Base-by-base conservation (phyloP, 768 basidiomycete genomes). In the Amanita phalloides region DNA sequence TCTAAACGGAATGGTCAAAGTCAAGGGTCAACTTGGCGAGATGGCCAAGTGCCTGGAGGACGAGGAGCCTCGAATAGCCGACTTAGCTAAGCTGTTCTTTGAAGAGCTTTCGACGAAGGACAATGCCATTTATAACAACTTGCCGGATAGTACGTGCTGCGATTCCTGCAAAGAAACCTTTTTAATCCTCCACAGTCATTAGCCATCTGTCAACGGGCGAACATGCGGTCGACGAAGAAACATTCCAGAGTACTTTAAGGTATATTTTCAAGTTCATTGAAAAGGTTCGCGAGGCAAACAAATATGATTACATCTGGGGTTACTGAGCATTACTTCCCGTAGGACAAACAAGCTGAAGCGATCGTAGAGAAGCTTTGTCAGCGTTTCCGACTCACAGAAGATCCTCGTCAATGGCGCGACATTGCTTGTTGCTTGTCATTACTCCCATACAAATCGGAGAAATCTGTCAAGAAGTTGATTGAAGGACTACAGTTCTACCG, bases 1-100 rank as follows among this genome's bases (percentile, higher is more conserved):
- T 62, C 70, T 99, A 55, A 97, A 97, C 60, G 95, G 95, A 2
- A 97, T 98, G 96, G 89, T 99, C 76, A 99, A 98, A 68, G 94
- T 98, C 58, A 98, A 99, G 68, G 96, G 96, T 1, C 95, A 99
- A 64, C 74, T 99, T 6, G 96, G 96, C 14, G 96, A 99, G 74
- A 98, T 99, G 95, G 96, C 95, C n/a, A 98, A 99, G 67, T 98
- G 96, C 63, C 69, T 98, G 6, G 93, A 97, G 68, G 95, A 98
- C 65, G 74, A 78, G 21, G 95, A 97, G 53, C 74, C 74, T 43
- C 69, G 95, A 11, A 86, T 99, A 54, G 80, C 88, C 14, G 95
- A 97, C 60, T 75, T 99, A 36, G 95, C 96, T n/a, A 95, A 93
- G 66, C 64, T 99, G 46, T 99, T 99, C 81, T 99, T 99, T 73